Percentiles rank a stretch among this genome's conserved stretches.
phyloP scores from a whole-genome alignment of 176 grass and related monocot genomes.

The Avena insularis region DNA sequence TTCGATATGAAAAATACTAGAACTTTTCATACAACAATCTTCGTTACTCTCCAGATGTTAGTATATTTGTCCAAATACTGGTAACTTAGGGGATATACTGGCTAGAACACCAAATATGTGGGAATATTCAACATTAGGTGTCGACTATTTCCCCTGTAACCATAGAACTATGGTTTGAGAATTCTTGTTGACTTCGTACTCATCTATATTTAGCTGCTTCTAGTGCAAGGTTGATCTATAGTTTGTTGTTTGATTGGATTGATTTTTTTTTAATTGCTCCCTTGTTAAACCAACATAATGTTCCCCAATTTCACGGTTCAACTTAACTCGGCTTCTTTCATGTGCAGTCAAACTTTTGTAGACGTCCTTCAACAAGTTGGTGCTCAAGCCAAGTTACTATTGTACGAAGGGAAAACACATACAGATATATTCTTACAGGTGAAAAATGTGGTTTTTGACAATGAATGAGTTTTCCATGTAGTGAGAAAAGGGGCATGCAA shows the following conservation, averaged over 20 bases:
- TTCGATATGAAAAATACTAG: not conserved
- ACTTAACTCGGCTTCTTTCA: slow-evolving; percentile 41
- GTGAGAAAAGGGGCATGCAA: not conserved
- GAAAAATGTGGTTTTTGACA: slow-evolving; percentile 2
- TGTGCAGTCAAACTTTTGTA: slow-evolving; percentile 74
- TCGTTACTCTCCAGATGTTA: not conserved
- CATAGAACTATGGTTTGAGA: not conserved
- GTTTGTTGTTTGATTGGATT: not conserved
- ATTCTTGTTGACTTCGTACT: slow-evolving; percentile 4
- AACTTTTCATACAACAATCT: not conserved
- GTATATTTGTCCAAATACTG: slow-evolving; percentile 4
- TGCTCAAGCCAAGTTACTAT: slow-evolving; percentile 70
- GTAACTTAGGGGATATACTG: slow-evolving; percentile 1
- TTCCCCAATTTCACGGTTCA: slow-evolving; percentile 35
- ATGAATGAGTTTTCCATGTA: slow-evolving; percentile 6
- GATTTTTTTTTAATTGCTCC: slow-evolving; percentile 24
- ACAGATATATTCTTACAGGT: slow-evolving; percentile 98
- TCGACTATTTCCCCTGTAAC: slow-evolving; percentile 30
- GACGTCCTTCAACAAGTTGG: slow-evolving; percentile 64
- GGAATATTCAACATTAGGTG: not conserved
- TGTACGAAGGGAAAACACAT: slow-evolving; percentile 96
- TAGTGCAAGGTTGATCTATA: slow-evolving; percentile 32
- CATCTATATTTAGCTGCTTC: slow-evolving; percentile 33
- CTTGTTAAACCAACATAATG: slow-evolving; percentile 22
- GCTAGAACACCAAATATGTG: slow-evolving; percentile 10